Conservation (phyloP, 2,329 filamentous ascomycete genomes). For the Ophiostoma sp. region DNA sequence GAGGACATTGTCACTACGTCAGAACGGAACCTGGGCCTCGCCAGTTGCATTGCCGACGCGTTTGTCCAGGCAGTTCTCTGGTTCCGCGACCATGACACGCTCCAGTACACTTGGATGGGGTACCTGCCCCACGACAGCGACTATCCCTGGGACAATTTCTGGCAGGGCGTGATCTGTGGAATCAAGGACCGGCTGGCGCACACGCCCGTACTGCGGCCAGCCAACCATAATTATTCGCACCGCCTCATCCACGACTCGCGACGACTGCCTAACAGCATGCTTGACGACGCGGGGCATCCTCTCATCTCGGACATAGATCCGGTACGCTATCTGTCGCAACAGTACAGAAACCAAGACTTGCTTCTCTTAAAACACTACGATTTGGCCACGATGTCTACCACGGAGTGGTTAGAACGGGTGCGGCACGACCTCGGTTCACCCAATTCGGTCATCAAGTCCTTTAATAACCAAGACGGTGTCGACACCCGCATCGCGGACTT, state of each 20-base stretch:
- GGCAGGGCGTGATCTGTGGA: neutral
- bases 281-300: neutral
- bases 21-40: conserved; percentile 36
- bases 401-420: neutral
- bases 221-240: neutral
- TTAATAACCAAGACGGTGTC: neutral
- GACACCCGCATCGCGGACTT: neutral
- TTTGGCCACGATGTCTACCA: neutral
- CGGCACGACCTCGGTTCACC: neutral
- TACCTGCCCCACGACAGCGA: conserved; percentile 29
- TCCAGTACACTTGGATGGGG: conserved; percentile 42
- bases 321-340: neutral
- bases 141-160: conserved; percentile 13
- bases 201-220: neutral
- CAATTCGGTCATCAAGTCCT: conserved; percentile 1
- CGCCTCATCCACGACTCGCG: neutral
- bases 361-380: neutral
- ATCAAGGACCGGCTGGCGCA: neutral
- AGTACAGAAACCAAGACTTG: neutral
- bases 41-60: conserved; percentile 34
- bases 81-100: conserved; percentile 36
- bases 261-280: neutral
- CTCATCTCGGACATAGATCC: neutral
- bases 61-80: conserved; percentile 38
- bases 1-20: conserved; percentile 39